Conservation (phyloP, 2,329 filamentous ascomycete species). For the Hysterium pulicare region DNA sequence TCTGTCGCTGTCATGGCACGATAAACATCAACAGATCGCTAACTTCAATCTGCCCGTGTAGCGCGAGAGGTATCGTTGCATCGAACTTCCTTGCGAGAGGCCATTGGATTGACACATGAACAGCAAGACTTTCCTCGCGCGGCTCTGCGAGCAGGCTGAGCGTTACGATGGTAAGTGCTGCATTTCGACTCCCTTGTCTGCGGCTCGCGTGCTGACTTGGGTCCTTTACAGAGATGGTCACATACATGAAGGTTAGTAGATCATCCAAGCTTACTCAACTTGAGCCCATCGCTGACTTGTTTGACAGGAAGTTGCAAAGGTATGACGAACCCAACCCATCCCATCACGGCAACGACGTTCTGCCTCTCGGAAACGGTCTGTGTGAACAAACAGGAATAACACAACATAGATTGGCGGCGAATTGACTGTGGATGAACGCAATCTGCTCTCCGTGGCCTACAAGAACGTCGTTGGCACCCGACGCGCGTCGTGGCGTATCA, state of each 20-base stretch:
- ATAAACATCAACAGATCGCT: conserved; percentile 34
- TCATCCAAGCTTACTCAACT: conserved; percentile 4
- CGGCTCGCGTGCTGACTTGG: conserved; percentile 31
- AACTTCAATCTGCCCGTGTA: conserved; percentile 33
- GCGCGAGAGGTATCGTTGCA: conserved; percentile 47
- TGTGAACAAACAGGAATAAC: conserved; percentile 15
- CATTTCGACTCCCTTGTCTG: conserved; percentile 6
- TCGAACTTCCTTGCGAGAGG: conserved; percentile 13
- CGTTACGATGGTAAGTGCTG: conserved; percentile 82
- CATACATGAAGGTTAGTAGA: conserved; percentile 84
- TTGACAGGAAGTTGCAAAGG: conserved; percentile 85
- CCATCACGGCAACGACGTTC: conserved; percentile 17
- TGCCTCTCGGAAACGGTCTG: conserved; percentile 10
- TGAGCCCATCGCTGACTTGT: conserved; percentile 31
- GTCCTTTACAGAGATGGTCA: conserved; percentile 75
- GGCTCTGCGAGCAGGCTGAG: conserved; percentile 99
- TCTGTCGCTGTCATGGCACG: conserved; percentile 37
- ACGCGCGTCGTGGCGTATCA: conserved; percentile 98
- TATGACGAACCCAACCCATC: conserved; percentile 40
- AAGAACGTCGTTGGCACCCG: conserved; percentile 99
- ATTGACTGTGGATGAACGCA: conserved; percentile 69
- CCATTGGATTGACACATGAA: conserved; percentile 24
- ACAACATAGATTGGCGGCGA: conserved; percentile 58
- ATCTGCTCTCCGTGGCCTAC: conserved; percentile 97
- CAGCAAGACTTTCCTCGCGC: conserved; percentile 94